These are phyloP conservation scores for Yamadazyma sp. DNA, from an alignment of 1,139 yeast genomes.

Conservation along the genomic window DNA sequence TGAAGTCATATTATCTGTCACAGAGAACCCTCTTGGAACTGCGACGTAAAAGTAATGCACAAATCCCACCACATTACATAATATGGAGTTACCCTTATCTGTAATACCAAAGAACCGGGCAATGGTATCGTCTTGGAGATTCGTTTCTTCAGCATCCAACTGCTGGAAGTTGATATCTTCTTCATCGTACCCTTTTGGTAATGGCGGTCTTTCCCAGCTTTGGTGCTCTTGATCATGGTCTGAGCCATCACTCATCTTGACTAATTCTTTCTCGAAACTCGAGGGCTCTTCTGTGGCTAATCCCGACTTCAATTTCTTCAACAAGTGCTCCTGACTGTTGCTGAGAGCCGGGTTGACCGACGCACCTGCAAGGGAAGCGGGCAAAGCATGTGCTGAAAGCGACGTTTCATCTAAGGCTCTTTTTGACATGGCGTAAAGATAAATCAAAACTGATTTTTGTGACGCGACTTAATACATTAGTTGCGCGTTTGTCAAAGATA, in stretches of 20 bases:
- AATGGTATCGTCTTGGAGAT: conserved; percentile 53
- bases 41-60: conserved; percentile 90
- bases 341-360: conserved; percentile 22
- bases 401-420: conserved; percentile 12
- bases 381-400: conserved; percentile 44
- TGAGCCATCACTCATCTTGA: conserved; percentile 46
- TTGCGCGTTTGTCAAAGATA: not conserved
- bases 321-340: conserved; percentile 31
- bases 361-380: conserved; percentile 39
- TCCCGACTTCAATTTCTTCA: conserved; percentile 34
- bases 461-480: conserved; percentile 1
- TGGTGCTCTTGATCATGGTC: conserved; percentile 43
- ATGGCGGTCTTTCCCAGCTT: conserved; percentile 60
- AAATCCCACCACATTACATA: conserved; percentile 89
- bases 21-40: conserved; percentile 75
- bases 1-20: conserved; percentile 48
- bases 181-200: conserved; percentile 52
- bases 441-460: conserved; percentile 1
- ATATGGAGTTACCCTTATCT: conserved; percentile 78
- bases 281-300: conserved; percentile 43
- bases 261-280: conserved; percentile 63
- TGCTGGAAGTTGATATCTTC: conserved; percentile 79
- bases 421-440: conserved; percentile 12
- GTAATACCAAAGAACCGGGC: conserved; percentile 94
- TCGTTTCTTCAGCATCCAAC: conserved; percentile 88